Evolutionary conservation across 2,329 filamentous ascomycete species (phyloP).

Genomic region (Beauveria sp.): DNA sequence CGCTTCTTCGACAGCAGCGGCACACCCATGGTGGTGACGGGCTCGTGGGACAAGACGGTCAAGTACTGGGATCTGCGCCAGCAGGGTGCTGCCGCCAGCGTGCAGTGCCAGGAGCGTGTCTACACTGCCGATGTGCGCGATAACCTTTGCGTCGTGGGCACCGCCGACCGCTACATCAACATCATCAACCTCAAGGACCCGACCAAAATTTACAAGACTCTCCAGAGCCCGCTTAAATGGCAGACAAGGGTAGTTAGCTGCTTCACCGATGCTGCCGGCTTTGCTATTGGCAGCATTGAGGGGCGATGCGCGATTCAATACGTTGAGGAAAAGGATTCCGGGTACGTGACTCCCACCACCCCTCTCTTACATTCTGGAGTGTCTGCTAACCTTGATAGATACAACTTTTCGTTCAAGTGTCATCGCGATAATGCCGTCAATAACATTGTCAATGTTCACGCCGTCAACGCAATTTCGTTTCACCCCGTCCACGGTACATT

Average conservation of each 20-base stretch:
- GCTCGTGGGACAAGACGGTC: conserved; percentile 85
- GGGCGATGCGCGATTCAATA: conserved; percentile 97
- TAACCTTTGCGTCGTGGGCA: conserved; percentile 83
- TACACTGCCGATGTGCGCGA: conserved; percentile 91
- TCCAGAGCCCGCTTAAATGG: conserved; percentile 96
- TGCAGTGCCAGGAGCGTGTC: conserved; percentile 67
- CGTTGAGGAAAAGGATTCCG: conserved; percentile 88
- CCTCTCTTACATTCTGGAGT: neutral
- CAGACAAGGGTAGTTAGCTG: conserved; percentile 93
- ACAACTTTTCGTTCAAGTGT: conserved; percentile 99
- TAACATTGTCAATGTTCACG: conserved; percentile 82
- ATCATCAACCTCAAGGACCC: conserved; percentile 87
- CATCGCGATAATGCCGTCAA: conserved; percentile 74
- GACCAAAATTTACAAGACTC: conserved; percentile 87
- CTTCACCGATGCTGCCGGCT: conserved; percentile 85
- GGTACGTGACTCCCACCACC: conserved; percentile 34
- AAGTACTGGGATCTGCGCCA: conserved; percentile 81
- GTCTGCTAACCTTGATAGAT: conserved; percentile 35
- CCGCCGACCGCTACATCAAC: conserved; percentile 93
- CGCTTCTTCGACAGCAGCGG: conserved; percentile 68
- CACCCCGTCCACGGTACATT: conserved; percentile 97
- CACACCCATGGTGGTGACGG: conserved; percentile 79
- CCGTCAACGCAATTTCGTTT: conserved; percentile 96
- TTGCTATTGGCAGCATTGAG: conserved; percentile 93
- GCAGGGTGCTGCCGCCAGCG: conserved; percentile 54